phyloP scores from a whole-genome alignment of 345 rosid genomes.

The Boechera stricta region DNA sequence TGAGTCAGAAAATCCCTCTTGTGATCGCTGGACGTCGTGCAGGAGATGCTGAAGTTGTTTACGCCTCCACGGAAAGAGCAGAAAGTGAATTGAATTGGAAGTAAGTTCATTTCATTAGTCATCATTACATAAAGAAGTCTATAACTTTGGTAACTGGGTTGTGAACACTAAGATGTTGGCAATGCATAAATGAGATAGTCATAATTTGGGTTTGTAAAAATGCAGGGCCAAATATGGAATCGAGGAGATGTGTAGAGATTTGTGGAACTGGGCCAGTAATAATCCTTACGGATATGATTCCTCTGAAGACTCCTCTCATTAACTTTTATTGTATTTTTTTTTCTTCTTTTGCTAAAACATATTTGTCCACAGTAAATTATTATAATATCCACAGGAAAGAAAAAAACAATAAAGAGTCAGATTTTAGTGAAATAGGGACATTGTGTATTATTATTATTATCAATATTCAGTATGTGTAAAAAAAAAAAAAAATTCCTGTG shows the following conservation, averaged over 20 bases:
- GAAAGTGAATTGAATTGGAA: conserved; percentile 83
- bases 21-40: conserved; percentile 72
- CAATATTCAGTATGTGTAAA: conserved; percentile 1
- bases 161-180: not conserved
- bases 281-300: conserved; percentile 87
- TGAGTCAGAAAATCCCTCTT: conserved; percentile 75
- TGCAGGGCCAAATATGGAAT: conserved; percentile 82
- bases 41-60: conserved; percentile 90
- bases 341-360: not conserved
- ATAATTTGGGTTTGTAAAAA: conserved; percentile 13
- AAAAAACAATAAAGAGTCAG: not conserved
- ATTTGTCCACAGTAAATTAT: conserved; percentile 15
- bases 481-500: too few relatives aligned
- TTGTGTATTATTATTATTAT: conserved; percentile 9
- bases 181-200: not conserved
- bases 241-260: conserved; percentile 94
- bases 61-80: conserved; percentile 86
- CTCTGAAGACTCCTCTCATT: conserved; percentile 18
- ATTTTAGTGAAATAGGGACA: conserved; percentile 5
- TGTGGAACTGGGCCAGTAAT: conserved; percentile 96
- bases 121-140: not conserved
- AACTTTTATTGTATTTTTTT: not conserved
- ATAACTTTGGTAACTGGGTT: not conserved
- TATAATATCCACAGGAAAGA: conserved; percentile 9
- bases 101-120: conserved; percentile 54